phyloP scores from a whole-genome alignment of 257 asterid genomes.

The Solanum okadae region DNA sequence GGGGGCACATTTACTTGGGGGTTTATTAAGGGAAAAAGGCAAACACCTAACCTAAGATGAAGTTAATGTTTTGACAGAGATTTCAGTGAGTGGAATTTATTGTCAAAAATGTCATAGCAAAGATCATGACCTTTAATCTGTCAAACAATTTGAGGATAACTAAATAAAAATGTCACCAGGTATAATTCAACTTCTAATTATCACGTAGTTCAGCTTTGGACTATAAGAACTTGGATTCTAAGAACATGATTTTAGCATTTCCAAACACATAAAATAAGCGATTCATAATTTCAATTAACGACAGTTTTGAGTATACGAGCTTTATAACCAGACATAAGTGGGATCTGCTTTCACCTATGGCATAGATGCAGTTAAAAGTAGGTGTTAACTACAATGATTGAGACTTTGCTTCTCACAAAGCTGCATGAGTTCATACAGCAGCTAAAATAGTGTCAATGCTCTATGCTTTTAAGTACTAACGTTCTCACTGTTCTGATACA shows the following conservation, averaged over 20 bases:
- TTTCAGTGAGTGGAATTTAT: not conserved
- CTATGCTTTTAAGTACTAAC: not conserved
- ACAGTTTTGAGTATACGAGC: not conserved
- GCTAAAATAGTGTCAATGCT: not conserved
- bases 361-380: not conserved
- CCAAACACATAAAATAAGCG: not conserved
- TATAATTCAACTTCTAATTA: not conserved
- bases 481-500: not conserved
- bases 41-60: not conserved
- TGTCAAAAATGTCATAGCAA: not conserved
- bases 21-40: not conserved
- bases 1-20: not conserved
- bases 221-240: not conserved
- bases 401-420: not conserved
- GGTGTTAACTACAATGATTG: not conserved
- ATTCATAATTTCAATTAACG: not conserved
- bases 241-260: not conserved
- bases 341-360: not conserved
- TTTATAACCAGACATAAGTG: not conserved
- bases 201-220: not conserved
- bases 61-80: not conserved
- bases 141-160: not conserved
- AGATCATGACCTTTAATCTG: not conserved
- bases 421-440: not conserved
- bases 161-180: not conserved